Evolutionary conservation across 441 rosid species (phyloP), one percentile per base, ranked within the genome.

Genomic region (Erysimum cheiri): DNA sequence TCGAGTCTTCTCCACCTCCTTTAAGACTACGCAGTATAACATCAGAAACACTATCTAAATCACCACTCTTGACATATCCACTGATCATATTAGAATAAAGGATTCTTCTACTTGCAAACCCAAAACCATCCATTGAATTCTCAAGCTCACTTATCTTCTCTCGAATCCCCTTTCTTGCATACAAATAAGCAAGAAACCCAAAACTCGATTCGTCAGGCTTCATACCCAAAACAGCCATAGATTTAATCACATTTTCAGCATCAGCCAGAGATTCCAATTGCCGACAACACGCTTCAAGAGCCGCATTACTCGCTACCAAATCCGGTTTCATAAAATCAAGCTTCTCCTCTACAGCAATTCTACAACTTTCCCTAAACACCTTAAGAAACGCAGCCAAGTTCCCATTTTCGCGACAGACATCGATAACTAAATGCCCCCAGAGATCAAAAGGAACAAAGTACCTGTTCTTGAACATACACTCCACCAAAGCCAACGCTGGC

Each of bases 401-500:
- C 4, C 85, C 82, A 64, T 74, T 83, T 40, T 76, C 80, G 35
- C 83, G 71, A 60, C 92, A 72, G 53, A 82, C 79, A 46, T 88
- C 92, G 70, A 83, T 78, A 8, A 91, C 53, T 26, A 81, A 59
- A 68, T 58, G 64, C 67, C 96, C 97, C 97, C 97, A 93, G 60
- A 85, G 75, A 35, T 62, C 76, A 78, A 89, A 88, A 39, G 98
- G 96, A 84, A 88, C 70, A 70, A 88, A 91, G 77, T 74, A 85
- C 81, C 96, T 87, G 84, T 85, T 88, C 61, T 81, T 85, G 52
- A 89, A 77, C 92, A 93, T 85, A 67, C 85, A 84, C 53, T 82
- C 82, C 37, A 88, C 73, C 40, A 89, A 75, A 44, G 98, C 89
- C 84, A 91, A 88, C 44, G 97, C 96, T 63, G 97, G 97, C 50